Percentiles rank a stretch among this genome's conserved stretches.
Evolutionary conservation across 352 stramenopile species (phyloP).

Genomic region (Phytophthora kernoviae): DNA sequence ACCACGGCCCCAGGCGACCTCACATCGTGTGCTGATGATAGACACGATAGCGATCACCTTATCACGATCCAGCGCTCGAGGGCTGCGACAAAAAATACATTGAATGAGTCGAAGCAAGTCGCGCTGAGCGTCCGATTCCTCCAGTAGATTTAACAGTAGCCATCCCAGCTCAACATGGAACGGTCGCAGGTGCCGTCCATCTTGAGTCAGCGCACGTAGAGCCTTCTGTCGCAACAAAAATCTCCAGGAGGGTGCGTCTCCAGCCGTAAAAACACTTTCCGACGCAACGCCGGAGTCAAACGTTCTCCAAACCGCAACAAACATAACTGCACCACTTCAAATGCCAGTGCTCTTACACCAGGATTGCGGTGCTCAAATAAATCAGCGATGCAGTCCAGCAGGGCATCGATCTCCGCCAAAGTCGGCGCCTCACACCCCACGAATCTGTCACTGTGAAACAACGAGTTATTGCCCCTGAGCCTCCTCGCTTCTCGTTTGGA

Average conservation of each 20-base stretch:
- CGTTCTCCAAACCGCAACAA: conserved; percentile 61
- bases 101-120: conserved; percentile 80
- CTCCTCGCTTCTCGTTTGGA: conserved; percentile 12
- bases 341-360: conserved; percentile 71
- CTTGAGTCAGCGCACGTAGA: conserved; percentile 63
- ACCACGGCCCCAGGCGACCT: conserved; percentile 71
- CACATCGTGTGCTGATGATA: conserved; percentile 67
- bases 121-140: conserved; percentile 81
- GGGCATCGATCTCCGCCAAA: conserved; percentile 53
- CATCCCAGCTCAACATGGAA: conserved; percentile 77
- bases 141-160: conserved; percentile 75
- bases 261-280: conserved; percentile 62
- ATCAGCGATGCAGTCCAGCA: conserved; percentile 71
- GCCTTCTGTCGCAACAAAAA: conserved; percentile 69
- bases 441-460: conserved; percentile 15
- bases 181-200: conserved; percentile 67
- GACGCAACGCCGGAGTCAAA: conserved; percentile 46
- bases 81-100: conserved; percentile 67
- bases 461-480: conserved; percentile 10
- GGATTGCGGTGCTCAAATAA: conserved; percentile 76
- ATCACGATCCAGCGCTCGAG: conserved; percentile 58
- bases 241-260: conserved; percentile 55
- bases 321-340: conserved; percentile 76
- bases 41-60: conserved; percentile 75
- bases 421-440: conserved; percentile 22